Base-by-base conservation (phyloP, 78 protist genomes). In the Corallochytrium limacisporum region DNA sequence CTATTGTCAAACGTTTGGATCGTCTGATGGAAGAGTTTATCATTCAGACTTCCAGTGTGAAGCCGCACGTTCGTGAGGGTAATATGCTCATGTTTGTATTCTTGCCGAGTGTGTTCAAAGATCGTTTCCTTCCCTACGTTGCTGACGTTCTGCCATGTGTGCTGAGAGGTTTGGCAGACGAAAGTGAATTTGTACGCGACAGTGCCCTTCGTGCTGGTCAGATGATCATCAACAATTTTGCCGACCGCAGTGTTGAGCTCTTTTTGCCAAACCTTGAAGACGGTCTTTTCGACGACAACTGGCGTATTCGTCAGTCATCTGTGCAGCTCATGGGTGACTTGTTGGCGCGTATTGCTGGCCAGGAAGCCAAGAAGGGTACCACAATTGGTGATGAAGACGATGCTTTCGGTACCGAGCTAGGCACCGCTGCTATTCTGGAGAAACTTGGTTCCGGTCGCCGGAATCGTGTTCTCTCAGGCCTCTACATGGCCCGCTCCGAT, bases 281-380 rank as follows among this genome's bases (percentile, higher is more conserved):
- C 22, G 57, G 66, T 32, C 66, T 88, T 38, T 75, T 74, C 65
- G 78, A 78, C 60, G 91, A 81, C 59, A 75, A 72, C 53, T 87
- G 92, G 91, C 55, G 92, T 29, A 85, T 83, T 62, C 85, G 93
- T 10, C 62, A 77, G 43, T 43, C 78, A 18, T 74, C 89, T n/a
- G 78, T 88, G 12, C 77, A 56, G 44, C 84, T 91, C 33, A 65
- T 87, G 39, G 91, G 91, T 32, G 91, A 86, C 65, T 71, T 91
- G 44, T 73, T 89, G 31, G 73, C 55, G 60, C 72, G 53, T 29
- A 44, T 84, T 32, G 4, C 65, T 4, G 77, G 77, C 3, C 29
- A 62, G 24, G 9, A 39, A 10, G 75, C 68, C 36, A 56, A 54
- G 40, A 57, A 43, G 55, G 33, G 36, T 4, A 28, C 57, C 31